A percentile compares a stretch with the other conserved stretches of the same genome.
Conservation (phyloP, 805 yeast genomes). For the Candida railenensis region DNA sequence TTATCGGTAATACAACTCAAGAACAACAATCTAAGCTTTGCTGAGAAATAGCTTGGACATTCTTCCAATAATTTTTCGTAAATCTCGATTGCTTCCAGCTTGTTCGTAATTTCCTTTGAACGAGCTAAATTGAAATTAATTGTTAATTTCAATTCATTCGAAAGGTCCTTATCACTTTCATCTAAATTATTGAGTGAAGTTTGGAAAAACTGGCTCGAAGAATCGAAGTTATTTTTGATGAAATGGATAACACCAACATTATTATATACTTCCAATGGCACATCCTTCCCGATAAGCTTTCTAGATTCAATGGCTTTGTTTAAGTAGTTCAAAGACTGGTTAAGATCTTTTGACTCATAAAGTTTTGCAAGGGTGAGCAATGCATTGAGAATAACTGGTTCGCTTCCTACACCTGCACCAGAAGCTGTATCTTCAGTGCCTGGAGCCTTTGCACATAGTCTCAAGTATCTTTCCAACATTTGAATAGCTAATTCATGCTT, state of each 20-base stretch:
- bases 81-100: slow-evolving; percentile 37
- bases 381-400: slow-evolving; percentile 63
- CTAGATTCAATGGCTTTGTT: slow-evolving; percentile 58
- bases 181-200: slow-evolving; percentile 43
- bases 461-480: slow-evolving; percentile 68
- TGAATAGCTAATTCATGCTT: slow-evolving; percentile 56
- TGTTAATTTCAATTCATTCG: slow-evolving; percentile 42
- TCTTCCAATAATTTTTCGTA: slow-evolving; percentile 58
- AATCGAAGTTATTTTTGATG: slow-evolving; percentile 56
- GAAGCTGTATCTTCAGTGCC: slow-evolving; percentile 24
- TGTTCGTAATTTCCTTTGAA: slow-evolving; percentile 50
- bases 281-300: slow-evolving; percentile 40
- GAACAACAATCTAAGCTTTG: slow-evolving; percentile 69
- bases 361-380: slow-evolving; percentile 66
- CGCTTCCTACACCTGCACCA: slow-evolving; percentile 35
- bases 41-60: slow-evolving; percentile 72
- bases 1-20: slow-evolving; percentile 49
- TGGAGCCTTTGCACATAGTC: slow-evolving; percentile 49
- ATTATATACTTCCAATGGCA: slow-evolving; percentile 64
- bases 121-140: slow-evolving; percentile 73
- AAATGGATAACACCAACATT: slow-evolving; percentile 85
- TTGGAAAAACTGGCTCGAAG: slow-evolving; percentile 57
- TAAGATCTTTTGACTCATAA: slow-evolving; percentile 63
- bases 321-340: slow-evolving; percentile 66
- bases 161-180: slow-evolving; percentile 20